Conservation (phyloP, 2,329 filamentous ascomycete species). For the Coniochaeta sp. region DNA sequence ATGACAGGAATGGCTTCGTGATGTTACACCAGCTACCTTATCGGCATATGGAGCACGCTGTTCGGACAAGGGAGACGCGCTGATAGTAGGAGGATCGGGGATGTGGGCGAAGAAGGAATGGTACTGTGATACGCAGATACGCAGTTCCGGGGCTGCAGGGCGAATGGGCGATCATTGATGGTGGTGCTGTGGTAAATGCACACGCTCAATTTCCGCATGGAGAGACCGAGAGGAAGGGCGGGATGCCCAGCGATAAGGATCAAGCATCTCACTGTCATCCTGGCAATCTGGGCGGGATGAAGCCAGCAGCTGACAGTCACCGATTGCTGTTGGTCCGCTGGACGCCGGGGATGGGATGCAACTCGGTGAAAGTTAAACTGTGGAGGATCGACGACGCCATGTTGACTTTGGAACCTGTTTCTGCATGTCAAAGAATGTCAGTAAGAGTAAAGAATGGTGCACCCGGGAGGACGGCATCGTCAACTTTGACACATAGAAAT, state of each 20-base stretch:
- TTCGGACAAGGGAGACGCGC: background rate
- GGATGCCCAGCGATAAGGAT: background rate
- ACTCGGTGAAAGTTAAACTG: background rate
- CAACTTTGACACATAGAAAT: background rate
- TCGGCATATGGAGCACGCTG: background rate
- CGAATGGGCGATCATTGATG: background rate
- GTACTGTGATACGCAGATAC: background rate
- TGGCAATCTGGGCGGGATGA: too few species aligned
- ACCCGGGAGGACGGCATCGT: too few species aligned
- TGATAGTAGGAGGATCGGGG: background rate
- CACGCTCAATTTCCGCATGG: background rate
- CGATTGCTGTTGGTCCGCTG: too few species aligned
- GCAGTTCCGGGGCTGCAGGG: too few species aligned
- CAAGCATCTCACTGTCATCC: too few species aligned
- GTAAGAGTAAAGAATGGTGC: too few species aligned
- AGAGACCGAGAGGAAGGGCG: background rate
- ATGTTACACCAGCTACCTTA: background rate
- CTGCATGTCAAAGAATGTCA: too few species aligned
- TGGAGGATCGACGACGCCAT: background rate
- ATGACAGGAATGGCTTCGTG: background rate
- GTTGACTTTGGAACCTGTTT: background rate
- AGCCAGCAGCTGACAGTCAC: too few species aligned
- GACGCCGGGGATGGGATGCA: too few species aligned
- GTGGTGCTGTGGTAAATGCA: background rate
- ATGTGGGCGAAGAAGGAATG: background rate